Base-by-base conservation (phyloP, 371 early-diverging fungal species). In the Rhizopus arrhizus region DNA sequence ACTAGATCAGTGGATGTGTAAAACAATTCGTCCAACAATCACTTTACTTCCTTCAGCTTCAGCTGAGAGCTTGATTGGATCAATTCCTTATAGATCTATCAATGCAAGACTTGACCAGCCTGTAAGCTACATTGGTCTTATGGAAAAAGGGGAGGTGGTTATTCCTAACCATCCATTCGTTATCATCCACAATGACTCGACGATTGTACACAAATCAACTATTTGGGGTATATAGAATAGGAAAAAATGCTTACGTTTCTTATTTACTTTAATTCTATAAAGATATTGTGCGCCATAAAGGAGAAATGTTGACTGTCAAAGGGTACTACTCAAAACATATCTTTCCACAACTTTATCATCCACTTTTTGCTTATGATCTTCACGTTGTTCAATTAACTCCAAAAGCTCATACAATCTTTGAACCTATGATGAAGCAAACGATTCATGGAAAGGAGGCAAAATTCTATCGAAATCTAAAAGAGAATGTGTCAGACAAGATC, bases 381-480 rank as follows among this genome's bases (percentile, higher is more conserved):
- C 33, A 53, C 2, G 32, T 65, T 13, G 2, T 13, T 0, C 43
- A 49, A 0, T 46, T 55, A 0, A 40, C 11, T 7, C 29, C 3
- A 10, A 51, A 74, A 35, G 53, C 68, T 40, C 22, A 22, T 22
- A 55, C 40, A 22, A 57, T 70, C 8, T 81, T 74, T 53, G 64
- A 66, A 5, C 70, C 77, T 6, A 66, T 83, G 58, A 53, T 85
- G 45, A 72, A 80, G 4, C 85, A 87, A 63, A 77, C 81, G 0
- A 78, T 81, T 34, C 78, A 76, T 16, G 57, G 73, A 11, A 59
- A 75, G 60, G 81, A 82, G 51, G 81, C 84, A 54, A 82, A 76
- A 77, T 51, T 53, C 80, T 46, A 82, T 80, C 43, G 78, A 82
- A 46, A 85, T 78, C 34, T 87, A 82, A n/a, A 80, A 78, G 22